Evolutionary conservation across 805 yeast species (phyloP), one percentile per base, ranked within the genome.

Genomic region (Candida chauliodis): DNA sequence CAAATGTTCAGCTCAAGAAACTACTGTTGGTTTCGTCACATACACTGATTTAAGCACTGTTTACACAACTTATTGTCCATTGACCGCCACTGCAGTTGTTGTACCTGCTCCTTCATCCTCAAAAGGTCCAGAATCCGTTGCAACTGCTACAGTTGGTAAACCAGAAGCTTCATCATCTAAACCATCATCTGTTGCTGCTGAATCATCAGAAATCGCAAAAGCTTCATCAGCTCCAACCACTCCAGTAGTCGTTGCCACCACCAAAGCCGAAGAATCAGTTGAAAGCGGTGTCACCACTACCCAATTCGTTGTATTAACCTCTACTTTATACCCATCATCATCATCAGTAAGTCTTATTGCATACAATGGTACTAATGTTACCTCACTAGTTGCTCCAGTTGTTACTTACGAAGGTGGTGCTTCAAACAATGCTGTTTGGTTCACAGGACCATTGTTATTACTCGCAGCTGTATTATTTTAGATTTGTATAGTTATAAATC

Each of bases 11-110:
- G 54, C 47, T 26, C 49, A 65, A 18, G 55, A 53, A 28, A 64
- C 71, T 37, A 56, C 67, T 40, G 71, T 70, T 40, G 39, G 52
- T 10, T 52, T 57, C 15, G 49, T 55, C 25, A 45, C 55, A 16
- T 25, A 34, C 14, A 53, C 58, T 23, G 37, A 45, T 18, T 50
- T 47, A 11, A 7, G 37, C 27, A 54, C 58, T 27, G 37, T 45
- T 27, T 54, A 53, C 50, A 55, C 58, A 37, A 53, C 60, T 27
- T 50, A 52, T 36, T 50, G 55, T 41, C 56, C 56, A 44, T 43
- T 45, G 27, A 24, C 48, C 18, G 31, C 38, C 4, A 18, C 34
- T 11, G 36, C 30, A 27, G 33, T 33, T 15, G 39, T 18, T 16
- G 36, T 28, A 20, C 37, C 31, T 25, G 10, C 9, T 10, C 30